Base-by-base conservation (phyloP, 768 basidiomycete genomes). In the Lentinula edodes region DNA sequence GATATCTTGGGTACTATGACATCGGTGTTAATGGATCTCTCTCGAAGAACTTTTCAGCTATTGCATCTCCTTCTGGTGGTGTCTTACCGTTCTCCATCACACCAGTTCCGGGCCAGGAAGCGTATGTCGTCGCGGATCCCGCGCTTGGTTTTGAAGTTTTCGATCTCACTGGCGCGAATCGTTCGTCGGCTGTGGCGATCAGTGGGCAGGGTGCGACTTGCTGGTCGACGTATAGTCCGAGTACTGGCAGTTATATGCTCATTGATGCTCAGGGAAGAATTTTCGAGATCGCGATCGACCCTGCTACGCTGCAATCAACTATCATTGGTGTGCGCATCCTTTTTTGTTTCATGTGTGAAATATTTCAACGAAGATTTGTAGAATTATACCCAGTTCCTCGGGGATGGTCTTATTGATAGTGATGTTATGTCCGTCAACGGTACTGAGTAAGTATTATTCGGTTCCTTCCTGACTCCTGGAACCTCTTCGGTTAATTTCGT, bases 1-100 rank as follows among this genome's bases (percentile, higher is more conserved):
- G 81, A 34, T 81, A 80, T 70, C 71, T 84, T 61, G 81, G 82
- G 8, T 73, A 75, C n/a, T 84, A 79, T 77, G 77, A 80, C 61
- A 71, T 83, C 60, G 45, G 45, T 8, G 72, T 61, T 15, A 75
- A 80, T 59, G 79, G 78, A 15, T 73, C 76, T 10, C 75, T 83
- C 41, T 80, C 81, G 2, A 38, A 66, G 35, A 70, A 79, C 60
- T 77, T 77, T 70, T 68, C 68, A 59, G 68, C 71, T 6, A 66
- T 79, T 34, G 65, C 70, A 18, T 74, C 78, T 15, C 63, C 75
- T 2, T 58, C 65, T 16, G 78, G 80, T 36, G 82, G 80, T 10
- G 68, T 77, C 0, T 73, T 81, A 15, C 80, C 81, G 1, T 83
- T 83, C 74, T 75, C 75, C 23, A 75, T 82, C 76, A 75, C 74